A percentile compares a stretch with the other conserved stretches of the same genome.
Conservation (phyloP, 805 yeast genomes). For the Tetrapisispora fleetii region DNA sequence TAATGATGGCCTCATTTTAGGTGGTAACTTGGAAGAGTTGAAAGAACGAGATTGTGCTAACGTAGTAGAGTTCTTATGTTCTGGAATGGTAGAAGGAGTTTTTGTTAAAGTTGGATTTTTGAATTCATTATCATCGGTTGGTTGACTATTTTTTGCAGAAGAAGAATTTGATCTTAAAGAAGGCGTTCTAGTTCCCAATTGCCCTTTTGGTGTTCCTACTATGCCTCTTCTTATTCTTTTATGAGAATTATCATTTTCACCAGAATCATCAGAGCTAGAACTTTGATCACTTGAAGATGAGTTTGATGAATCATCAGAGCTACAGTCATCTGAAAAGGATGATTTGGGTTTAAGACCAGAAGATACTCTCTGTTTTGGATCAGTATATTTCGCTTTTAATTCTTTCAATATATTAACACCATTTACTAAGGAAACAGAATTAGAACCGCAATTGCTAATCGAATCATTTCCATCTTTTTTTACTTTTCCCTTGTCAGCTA, state of each 20-base stretch:
- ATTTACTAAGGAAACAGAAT: not conserved
- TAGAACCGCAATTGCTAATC: not conserved
- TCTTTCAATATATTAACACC: conserved; percentile 41
- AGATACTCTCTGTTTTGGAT: not conserved
- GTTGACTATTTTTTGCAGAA: conserved; percentile 14
- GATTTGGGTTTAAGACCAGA: conserved; percentile 1
- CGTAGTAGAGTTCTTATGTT: conserved; percentile 1
- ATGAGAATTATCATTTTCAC: conserved; percentile 7
- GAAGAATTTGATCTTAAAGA: conserved; percentile 13
- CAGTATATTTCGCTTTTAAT: conserved; percentile 9
- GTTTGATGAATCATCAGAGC: conserved; percentile 1
- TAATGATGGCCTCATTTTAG: conserved; percentile 33
- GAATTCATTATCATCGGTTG: conserved; percentile 11
- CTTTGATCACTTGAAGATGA: conserved; percentile 24
- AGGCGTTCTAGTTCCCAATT: conserved; percentile 12
- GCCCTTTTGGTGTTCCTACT: conserved; percentile 39
- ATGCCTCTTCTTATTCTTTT: conserved; percentile 33
- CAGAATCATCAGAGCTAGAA: conserved; percentile 14
- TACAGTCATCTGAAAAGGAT: not conserved
- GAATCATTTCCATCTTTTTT: not conserved
- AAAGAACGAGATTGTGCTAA: not conserved
- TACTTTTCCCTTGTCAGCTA: not conserved
- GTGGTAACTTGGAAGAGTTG: conserved; percentile 11
- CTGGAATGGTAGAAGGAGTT: not conserved
- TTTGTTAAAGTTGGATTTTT: not conserved